Evolutionary conservation across 2,329 filamentous ascomycete species (phyloP), one percentile per base, ranked within the genome.

Genomic region (Dryadomyces quercivorus): DNA sequence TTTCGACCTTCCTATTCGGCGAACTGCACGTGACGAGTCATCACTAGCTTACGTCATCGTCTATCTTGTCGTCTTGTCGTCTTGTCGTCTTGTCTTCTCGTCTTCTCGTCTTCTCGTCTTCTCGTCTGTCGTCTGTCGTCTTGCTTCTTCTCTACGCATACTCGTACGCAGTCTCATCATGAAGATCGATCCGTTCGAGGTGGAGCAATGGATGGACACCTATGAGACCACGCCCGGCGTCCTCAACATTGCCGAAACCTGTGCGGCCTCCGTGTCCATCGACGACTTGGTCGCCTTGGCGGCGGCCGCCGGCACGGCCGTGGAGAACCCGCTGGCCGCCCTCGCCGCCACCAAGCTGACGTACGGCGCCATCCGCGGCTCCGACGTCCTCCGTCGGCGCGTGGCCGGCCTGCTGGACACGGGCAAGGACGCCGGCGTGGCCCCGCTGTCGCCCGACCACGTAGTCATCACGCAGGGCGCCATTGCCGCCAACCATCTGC

Each of bases 401-500:
- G 75, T 93, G 15, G 78, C 85, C 6, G 71, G 75, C 18, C 72
- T 87, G 3, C 21, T 55, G 10, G 88, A 69, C 57, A 50, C 48
- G 15, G 44, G 26, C 20, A 43, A 51, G 15, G 56, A 47, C 18
- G 54, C 12, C 2, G 44, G 5, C 5, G 54, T 86, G 82, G 0
- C 70, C 77, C 7, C 57, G 18, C 18, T 70, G 65, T 55, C 63
- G 0, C 55, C 64, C 1, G 81, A 89, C 16, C 82, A 86, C 61
- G 76, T 95, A 44, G 68, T 94, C 53, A 82, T 92, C 56, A 88
- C 87, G 0, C 80, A 85, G 34, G 90, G 90, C 10, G 88, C 88
- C 15, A 94, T 94, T 51, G 76, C 81, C 6, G 89, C 88, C n/a
- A 95, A 95, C 64, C 88, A 89, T 61, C 70, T 93, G n/a, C 71